Conservation (phyloP, 2,329 filamentous ascomycete genomes). For the Emmonsia crescens region DNA sequence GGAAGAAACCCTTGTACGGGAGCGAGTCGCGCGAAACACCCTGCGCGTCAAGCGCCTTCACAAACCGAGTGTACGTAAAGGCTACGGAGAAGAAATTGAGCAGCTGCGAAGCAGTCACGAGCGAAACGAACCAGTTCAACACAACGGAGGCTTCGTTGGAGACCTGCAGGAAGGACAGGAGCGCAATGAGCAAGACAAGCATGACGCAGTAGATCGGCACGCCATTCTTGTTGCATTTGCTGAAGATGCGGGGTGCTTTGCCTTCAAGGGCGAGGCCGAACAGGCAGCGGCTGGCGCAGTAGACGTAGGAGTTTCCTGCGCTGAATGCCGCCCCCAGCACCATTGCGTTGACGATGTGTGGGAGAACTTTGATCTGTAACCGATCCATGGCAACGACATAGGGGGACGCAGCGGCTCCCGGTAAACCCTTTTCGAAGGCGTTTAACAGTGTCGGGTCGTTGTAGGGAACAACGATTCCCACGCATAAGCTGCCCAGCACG, state of each 20-base stretch:
- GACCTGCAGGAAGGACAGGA: slow-evolving; percentile 65
- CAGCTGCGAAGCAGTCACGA: slow-evolving; percentile 34
- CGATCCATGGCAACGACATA: slow-evolving; percentile 60
- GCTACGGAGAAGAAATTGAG: slow-evolving; percentile 39
- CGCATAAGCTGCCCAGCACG: slow-evolving; percentile 59
- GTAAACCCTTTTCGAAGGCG: slow-evolving; percentile 48
- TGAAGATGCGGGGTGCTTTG: slow-evolving; percentile 58
- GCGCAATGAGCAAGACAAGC: slow-evolving; percentile 54
- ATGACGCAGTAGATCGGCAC: slow-evolving; percentile 65
- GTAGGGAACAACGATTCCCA: slow-evolving; percentile 62
- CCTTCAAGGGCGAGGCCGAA: slow-evolving; percentile 59
- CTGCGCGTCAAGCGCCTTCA: slow-evolving; percentile 32
- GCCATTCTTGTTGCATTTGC: slow-evolving; percentile 50
- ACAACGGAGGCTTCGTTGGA: slow-evolving; percentile 55
- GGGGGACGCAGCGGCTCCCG: slow-evolving; percentile 60
- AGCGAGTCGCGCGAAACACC: slow-evolving; percentile 26
- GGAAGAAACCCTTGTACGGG: slow-evolving; percentile 34
- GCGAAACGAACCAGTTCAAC: slow-evolving; percentile 43
- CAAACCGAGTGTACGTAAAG: slow-evolving; percentile 38
- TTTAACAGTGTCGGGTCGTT: slow-evolving; percentile 51
- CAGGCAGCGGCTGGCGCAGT: slow-evolving; percentile 57
- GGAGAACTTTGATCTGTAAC: slow-evolving; percentile 51
- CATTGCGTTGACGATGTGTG: slow-evolving; percentile 63
- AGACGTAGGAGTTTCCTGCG: slow-evolving; percentile 58
- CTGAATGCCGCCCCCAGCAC: slow-evolving; percentile 58